Evolutionary conservation across 2,329 filamentous ascomycete species (phyloP), one percentile per base, ranked within the genome.

Genomic region (Colletotrichum zoysiae): DNA sequence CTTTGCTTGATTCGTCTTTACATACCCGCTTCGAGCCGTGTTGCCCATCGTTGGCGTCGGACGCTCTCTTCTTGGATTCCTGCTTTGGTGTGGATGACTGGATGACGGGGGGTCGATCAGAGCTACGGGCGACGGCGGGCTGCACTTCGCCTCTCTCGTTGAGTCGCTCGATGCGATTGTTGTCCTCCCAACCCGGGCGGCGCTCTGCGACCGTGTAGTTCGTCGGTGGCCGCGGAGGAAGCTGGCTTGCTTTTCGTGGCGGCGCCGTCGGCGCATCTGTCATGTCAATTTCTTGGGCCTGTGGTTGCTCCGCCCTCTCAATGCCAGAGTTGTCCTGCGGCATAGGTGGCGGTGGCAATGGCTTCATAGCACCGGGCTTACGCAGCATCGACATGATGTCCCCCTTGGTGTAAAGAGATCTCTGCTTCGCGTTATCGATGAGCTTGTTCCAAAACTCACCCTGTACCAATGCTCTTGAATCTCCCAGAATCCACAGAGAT

Each of bases 401-500:
- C 7, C 88, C 95, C 53, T 89, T 87, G 0, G 93, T 97, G 80
- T 96, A 97, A 12, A 91, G 85, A 73, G 93, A 88, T 78, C 96
- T 89, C 26, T 83, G 81, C 77, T 90, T 90, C 7, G 96, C 93
- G 82, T 99, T 93, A 44, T 92, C 88, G 65, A 99, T 94, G 55
- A 99, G 87, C 74, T 91, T 92, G 74, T 88, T 90, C 96, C 97
- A 99, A 82, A 94, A 98, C 78, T 96, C 90, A 72, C 96, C 96
- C 78, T 97, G 93, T 33, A 92, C 86, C 64, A 99, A 87, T 44
- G 95, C 94, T 69, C 92, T 88, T 0, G 96, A 96, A 81, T 98
- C 97, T 75, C 96, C 96, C 35, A 99, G 87, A 70, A 99, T 95
- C 93, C 95, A 99, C 12, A 99, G 87, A 44, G 95, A 98, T 12